A percentile compares a stretch with the other conserved stretches of the same genome.
These are phyloP conservation scores for Tetragonia tetragonoides DNA, from an alignment of 148 eudicot genomes.

Conservation along the genomic window DNA sequence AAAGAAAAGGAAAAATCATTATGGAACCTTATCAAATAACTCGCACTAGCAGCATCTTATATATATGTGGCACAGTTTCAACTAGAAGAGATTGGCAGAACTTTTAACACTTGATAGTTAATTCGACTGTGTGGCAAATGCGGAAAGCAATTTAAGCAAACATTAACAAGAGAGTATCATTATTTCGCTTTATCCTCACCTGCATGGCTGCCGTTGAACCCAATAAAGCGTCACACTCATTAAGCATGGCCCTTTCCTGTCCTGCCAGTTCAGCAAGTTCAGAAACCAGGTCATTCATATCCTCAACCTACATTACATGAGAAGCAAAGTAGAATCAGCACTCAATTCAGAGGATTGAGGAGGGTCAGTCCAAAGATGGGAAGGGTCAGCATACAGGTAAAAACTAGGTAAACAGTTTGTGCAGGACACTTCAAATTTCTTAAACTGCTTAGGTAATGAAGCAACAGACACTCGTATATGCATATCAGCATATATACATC, in stretches of 20 bases:
- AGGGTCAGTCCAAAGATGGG: no score
- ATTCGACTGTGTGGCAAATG: neutral
- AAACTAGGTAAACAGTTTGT: neutral
- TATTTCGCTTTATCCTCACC: constrained; percentile 39
- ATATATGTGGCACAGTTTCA: neutral
- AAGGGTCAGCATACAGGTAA: neutral
- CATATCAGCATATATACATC: neutral
- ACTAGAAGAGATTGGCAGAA: neutral
- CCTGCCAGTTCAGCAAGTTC: constrained; percentile 75
- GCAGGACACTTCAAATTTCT: neutral
- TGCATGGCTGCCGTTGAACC: constrained; percentile 71
- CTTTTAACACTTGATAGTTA: neutral
- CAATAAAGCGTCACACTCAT: constrained; percentile 70
- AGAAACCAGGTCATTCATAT: constrained; percentile 62
- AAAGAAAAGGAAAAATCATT: neutral
- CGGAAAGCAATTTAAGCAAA: neutral
- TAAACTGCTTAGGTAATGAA: neutral
- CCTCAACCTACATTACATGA: constrained; percentile 57
- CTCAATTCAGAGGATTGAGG: neutral
- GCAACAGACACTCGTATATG: neutral
- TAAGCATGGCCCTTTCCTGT: constrained; percentile 74
- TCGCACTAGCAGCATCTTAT: neutral
- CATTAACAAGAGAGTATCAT: neutral
- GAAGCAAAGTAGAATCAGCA: constrained; percentile 18
- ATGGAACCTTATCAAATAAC: neutral